phyloP scores from a whole-genome alignment of 306 rosid species.

The Quercus gilva region DNA sequence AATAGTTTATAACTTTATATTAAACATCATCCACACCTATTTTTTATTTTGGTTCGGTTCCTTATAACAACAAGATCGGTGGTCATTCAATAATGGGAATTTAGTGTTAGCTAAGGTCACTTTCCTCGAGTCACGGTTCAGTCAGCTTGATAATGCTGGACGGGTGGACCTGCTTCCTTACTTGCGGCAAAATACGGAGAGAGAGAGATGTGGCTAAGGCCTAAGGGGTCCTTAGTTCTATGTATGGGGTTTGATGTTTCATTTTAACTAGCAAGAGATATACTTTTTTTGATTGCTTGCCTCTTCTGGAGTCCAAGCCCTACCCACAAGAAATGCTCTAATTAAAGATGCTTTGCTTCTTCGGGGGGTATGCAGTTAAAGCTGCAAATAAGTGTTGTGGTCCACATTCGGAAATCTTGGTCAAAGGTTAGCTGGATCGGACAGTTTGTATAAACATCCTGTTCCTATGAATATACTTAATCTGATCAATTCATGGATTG shows the following conservation, averaged over 20 bases:
- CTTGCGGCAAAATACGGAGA: conserved; percentile 13
- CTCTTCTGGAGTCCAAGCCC: conserved; percentile 37
- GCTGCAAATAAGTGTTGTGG: conserved; percentile 47
- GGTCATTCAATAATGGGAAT: neutral
- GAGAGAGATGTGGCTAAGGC: conserved; percentile 20
- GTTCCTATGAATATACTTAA: conserved; percentile 1
- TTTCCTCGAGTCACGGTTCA: neutral
- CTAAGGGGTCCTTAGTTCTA: conserved; percentile 24
- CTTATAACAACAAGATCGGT: neutral
- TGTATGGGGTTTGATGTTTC: conserved; percentile 17
- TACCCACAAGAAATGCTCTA: conserved; percentile 14
- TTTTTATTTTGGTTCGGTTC: neutral
- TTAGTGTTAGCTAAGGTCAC: too few species aligned
- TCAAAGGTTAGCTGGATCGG: conserved; percentile 29
- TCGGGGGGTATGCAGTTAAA: conserved; percentile 50
- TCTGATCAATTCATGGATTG: neutral
- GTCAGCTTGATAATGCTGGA: conserved; percentile 24
- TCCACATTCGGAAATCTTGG: conserved; percentile 42
- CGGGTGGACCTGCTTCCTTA: conserved; percentile 42
- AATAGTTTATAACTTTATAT: too few species aligned
- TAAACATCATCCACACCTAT: neutral
- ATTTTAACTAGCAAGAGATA: conserved; percentile 11
- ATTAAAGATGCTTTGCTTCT: conserved; percentile 60
- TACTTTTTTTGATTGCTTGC: conserved; percentile 25
- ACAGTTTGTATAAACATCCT: conserved; percentile 14